Evolutionary conservation across 2,329 filamentous ascomycete genomes (phyloP), one percentile per base, ranked within the genome.

Genomic region (Neospermospora avenae): DNA sequence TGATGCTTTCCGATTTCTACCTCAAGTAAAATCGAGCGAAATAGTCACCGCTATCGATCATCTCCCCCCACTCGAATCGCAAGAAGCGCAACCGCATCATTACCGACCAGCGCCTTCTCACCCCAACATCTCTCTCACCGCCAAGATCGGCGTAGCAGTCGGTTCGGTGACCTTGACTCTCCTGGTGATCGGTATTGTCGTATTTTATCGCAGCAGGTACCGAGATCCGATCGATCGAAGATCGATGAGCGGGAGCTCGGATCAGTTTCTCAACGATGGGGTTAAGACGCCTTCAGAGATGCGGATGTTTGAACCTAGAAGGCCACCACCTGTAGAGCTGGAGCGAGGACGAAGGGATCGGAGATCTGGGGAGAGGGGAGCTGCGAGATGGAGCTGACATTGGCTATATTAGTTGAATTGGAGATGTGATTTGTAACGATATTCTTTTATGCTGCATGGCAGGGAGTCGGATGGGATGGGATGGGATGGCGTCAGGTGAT

Each of bases 1-100:
- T 3, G 48, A 41, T 25, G n/a, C 58, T 18, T 61, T 61, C 31
- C 35, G 24, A 24, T 34, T 61, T 8, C 54, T 48, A 8, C 42
- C 52, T 16, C 31, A 35, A 20, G 51, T 25, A 16, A 31, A 44
- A 24, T 48, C 41, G 4, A 37, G 35, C 20, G n/a, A 20, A 42
- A 28, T 51, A 10, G 46, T 51, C 3, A 51, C 46, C 16, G 41
- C 24, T 16, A 28, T 31, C 10, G 25, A 16, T 25, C 39, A 25
- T 3, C 5, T 53, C 3, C 16, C 52, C 20, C 39, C 8, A 20
- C 6, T 10, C 5, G 41, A 20, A 46, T 34, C 39, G 7, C 13
- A 42, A 24, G 28, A 48, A 10, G 18, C 31, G 3, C 28, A 28
- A 39, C 42, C 37, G 16, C 16, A n/a, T 22, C 28, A 42, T 34